These are phyloP conservation scores for Anthostomella pinea DNA, from an alignment of 2,329 filamentous ascomycete genomes.

Conservation along the genomic window DNA sequence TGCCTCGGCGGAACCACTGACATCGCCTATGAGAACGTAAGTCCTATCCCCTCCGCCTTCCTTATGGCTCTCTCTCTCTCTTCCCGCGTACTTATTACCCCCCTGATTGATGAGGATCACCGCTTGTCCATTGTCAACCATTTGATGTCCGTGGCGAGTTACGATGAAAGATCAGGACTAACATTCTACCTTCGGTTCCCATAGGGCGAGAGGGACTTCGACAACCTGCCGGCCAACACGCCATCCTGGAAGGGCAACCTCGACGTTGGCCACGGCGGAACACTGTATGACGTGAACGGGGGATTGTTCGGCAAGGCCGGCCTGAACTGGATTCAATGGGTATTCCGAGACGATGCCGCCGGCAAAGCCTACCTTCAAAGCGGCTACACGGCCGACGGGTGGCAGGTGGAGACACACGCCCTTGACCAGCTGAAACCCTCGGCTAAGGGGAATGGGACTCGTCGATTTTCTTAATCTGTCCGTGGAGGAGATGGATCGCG, in stretches of 20 bases:
- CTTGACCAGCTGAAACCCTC: background rate
- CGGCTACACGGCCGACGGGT: constrained; percentile 8
- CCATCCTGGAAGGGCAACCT: constrained; percentile 21
- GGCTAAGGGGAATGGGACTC: constrained; percentile 8
- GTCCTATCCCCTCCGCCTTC: background rate
- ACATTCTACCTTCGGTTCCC: background rate
- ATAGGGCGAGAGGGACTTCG: constrained; percentile 19
- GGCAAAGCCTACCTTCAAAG: constrained; percentile 5
- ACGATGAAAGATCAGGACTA: no score
- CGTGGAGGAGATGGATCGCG: no score
- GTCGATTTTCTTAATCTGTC: constrained; percentile 16
- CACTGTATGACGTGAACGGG: constrained; percentile 16
- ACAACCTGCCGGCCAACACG: constrained; percentile 9
- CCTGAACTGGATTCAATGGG: constrained; percentile 8
- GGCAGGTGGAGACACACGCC: constrained; percentile 3
- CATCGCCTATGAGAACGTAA: constrained; percentile 19
- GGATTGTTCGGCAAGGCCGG: constrained; percentile 17
- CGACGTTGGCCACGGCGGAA: constrained; percentile 20
- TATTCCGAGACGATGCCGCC: constrained; percentile 3
- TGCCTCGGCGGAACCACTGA: constrained; percentile 17
- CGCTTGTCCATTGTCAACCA: no score
- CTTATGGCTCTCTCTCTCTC: no score
- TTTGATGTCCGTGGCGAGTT: no score
- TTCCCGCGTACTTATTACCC: no score
- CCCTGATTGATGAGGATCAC: no score